Percentiles rank a stretch among this genome's conserved stretches.
Evolutionary conservation across 2,329 filamentous ascomycete species (phyloP).

Genomic region (Neoarthrinium moseri): DNA sequence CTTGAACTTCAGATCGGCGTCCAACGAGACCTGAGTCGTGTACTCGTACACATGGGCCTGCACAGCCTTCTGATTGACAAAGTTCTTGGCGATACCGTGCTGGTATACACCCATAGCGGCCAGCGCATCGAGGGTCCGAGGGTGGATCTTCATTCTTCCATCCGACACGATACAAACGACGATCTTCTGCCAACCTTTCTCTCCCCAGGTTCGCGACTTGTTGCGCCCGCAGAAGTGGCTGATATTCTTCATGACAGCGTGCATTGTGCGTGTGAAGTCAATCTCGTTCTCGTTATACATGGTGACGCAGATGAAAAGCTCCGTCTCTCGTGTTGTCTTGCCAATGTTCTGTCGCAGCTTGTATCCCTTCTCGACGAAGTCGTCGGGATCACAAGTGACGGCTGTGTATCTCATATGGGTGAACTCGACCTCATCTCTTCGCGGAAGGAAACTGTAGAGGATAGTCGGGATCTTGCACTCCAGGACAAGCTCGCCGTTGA

Average conservation of each 20-base stretch:
- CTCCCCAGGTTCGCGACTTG: slow-evolving; percentile 96
- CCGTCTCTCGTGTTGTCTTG: slow-evolving; percentile 87
- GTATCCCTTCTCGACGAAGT: slow-evolving; percentile 87
- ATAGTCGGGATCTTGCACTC: slow-evolving; percentile 99
- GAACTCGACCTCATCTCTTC: slow-evolving; percentile 91
- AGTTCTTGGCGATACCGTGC: slow-evolving; percentile 97
- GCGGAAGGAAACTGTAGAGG: slow-evolving; percentile 91
- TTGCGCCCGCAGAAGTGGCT: slow-evolving; percentile 95
- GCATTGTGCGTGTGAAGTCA: slow-evolving; percentile 92
- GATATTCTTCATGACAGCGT: slow-evolving; percentile 97
- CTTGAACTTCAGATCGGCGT: slow-evolving; percentile 96
- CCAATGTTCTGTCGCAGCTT: slow-evolving; percentile 90
- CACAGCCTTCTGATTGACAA: slow-evolving; percentile 93
- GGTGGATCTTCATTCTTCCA: slow-evolving; percentile 84
- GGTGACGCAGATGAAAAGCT: slow-evolving; percentile 93
- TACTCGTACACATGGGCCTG: slow-evolving; percentile 98
- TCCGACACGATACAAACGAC: slow-evolving; percentile 97
- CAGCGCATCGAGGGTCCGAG: slow-evolving; percentile 86
- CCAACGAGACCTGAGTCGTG: slow-evolving; percentile 94
- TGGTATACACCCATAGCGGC: slow-evolving; percentile 98
- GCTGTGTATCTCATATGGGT: slow-evolving; percentile 96
- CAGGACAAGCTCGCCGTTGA: slow-evolving; percentile 95
- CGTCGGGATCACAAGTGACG: slow-evolving; percentile 86
- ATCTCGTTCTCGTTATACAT: slow-evolving; percentile 99
- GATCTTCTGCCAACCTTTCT: slow-evolving; percentile 99